A percentile compares a stretch with the other conserved stretches of the same genome.
Conservation (phyloP, 164 flowering plant species). For the Dillenia turbinata region DNA sequence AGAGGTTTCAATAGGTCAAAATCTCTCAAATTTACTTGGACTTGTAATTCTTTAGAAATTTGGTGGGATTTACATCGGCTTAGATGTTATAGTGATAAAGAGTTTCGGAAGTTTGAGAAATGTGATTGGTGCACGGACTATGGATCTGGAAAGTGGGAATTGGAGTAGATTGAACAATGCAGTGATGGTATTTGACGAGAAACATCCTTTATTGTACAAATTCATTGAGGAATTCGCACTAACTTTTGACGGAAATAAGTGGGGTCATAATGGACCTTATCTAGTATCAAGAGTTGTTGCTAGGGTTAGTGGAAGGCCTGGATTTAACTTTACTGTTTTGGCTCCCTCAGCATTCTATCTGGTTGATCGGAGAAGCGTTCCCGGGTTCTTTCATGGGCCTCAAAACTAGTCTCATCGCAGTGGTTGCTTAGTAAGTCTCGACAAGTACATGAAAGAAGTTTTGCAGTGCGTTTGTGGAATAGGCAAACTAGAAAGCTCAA, state of each 20-base stretch:
- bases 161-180: no score
- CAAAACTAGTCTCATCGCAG: slow-evolving; percentile 26
- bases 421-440: slow-evolving; percentile 49
- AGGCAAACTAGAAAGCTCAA: slow-evolving; percentile 49
- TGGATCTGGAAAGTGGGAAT: slow-evolving; percentile 42
- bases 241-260: no score
- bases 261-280: no score
- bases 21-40: slow-evolving; percentile 38
- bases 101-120: slow-evolving; percentile 56
- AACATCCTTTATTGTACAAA: no score
- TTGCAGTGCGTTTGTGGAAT: slow-evolving; percentile 83
- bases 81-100: slow-evolving; percentile 70
- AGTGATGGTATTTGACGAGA: no score
- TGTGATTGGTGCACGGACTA: slow-evolving; percentile 72
- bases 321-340: no score
- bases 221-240: no score
- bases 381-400: slow-evolving; percentile 44
- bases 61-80: slow-evolving; percentile 81
- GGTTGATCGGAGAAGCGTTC: slow-evolving; percentile 64
- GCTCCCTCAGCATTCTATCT: slow-evolving; percentile 86
- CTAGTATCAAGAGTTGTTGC: no score
- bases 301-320: no score
- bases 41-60: slow-evolving; percentile 62
- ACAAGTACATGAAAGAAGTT: slow-evolving; percentile 43
- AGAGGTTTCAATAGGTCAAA: neutral